Conservation (phyloP, 2,329 filamentous ascomycete genomes). For the Alternaria infectoria region DNA sequence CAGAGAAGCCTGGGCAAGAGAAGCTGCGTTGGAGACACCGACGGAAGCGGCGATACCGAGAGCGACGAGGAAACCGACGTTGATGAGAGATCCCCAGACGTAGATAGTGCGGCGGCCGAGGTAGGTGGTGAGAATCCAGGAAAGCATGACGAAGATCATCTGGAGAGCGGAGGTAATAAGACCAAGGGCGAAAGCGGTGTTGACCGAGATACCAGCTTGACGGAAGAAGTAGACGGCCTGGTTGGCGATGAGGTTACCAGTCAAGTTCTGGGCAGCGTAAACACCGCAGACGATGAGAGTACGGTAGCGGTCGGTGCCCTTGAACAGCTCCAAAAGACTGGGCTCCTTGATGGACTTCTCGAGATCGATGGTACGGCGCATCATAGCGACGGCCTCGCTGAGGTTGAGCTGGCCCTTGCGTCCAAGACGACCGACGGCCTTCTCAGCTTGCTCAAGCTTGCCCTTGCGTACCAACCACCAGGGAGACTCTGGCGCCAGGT, state of each 20-base stretch:
- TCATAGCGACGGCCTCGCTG: slow-evolving; percentile 62
- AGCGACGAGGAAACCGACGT: slow-evolving; percentile 60
- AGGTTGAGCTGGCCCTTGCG: slow-evolving; percentile 51
- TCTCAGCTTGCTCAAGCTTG: slow-evolving; percentile 51
- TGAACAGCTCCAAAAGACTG: slow-evolving; percentile 60
- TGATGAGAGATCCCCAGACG: slow-evolving; percentile 64
- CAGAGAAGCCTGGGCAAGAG: slow-evolving; percentile 65
- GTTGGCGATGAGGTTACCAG: slow-evolving; percentile 68
- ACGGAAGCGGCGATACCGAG: slow-evolving; percentile 67
- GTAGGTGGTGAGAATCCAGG: slow-evolving; percentile 70
- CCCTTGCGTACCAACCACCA: slow-evolving; percentile 57
- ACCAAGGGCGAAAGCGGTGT: slow-evolving; percentile 66
- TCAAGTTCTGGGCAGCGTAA: slow-evolving; percentile 66
- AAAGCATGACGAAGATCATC: slow-evolving; percentile 68
- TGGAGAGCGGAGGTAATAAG: slow-evolving; percentile 70
- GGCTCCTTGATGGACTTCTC: slow-evolving; percentile 59
- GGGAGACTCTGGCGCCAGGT: slow-evolving; percentile 61
- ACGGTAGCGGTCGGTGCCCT: slow-evolving; percentile 61
- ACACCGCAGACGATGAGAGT: slow-evolving; percentile 63
- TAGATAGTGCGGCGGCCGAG: slow-evolving; percentile 70
- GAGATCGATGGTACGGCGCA: slow-evolving; percentile 63
- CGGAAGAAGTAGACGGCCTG: slow-evolving; percentile 68
- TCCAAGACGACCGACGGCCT: slow-evolving; percentile 59
- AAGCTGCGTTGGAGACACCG: slow-evolving; percentile 49
- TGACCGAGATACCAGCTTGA: slow-evolving; percentile 63